A percentile compares a stretch with the other conserved stretches of the same genome.
Conservation (phyloP, 805 yeast genomes). For the Pichia insulana region DNA sequence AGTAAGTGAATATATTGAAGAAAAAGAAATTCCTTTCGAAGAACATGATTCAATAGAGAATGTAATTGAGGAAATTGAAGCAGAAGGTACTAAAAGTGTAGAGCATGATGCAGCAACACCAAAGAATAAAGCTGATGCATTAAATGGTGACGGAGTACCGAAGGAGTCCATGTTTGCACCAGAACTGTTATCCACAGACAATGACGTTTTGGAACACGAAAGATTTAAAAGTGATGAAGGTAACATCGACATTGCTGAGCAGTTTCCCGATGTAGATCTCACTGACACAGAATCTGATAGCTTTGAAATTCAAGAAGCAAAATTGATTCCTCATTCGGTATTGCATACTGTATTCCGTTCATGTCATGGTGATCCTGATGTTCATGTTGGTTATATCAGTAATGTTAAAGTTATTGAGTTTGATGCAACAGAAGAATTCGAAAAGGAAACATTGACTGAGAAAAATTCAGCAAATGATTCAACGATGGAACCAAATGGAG, state of each 20-base stretch:
- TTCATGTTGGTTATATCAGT: constrained; percentile 12
- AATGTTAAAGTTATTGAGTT: constrained; percentile 5
- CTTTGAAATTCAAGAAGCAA: constrained; percentile 8
- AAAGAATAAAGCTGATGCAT: not conserved
- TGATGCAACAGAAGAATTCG: not conserved
- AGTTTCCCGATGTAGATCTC: not conserved
- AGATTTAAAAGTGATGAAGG: not conserved
- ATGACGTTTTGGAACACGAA: constrained; percentile 8
- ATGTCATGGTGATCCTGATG: constrained; percentile 13
- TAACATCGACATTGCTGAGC: not conserved
- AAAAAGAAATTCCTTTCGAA: not conserved
- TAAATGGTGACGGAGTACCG: not conserved
- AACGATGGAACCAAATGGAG: not conserved
- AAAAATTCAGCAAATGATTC: not conserved
- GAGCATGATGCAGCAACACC: not conserved
- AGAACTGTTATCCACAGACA: constrained; percentile 7
- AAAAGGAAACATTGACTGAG: not conserved
- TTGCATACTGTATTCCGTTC: constrained; percentile 11
- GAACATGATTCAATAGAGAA: not conserved
- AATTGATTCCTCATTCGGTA: constrained; percentile 10
- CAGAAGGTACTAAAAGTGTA: not conserved
- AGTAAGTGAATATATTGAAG: not conserved
- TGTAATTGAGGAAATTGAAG: not conserved
- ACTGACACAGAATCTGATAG: not conserved
- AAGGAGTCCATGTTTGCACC: constrained; percentile 3